These are phyloP conservation scores for Bipolaris gigantea DNA, from an alignment of 2,329 filamentous ascomycete genomes.

Conservation along the genomic window DNA sequence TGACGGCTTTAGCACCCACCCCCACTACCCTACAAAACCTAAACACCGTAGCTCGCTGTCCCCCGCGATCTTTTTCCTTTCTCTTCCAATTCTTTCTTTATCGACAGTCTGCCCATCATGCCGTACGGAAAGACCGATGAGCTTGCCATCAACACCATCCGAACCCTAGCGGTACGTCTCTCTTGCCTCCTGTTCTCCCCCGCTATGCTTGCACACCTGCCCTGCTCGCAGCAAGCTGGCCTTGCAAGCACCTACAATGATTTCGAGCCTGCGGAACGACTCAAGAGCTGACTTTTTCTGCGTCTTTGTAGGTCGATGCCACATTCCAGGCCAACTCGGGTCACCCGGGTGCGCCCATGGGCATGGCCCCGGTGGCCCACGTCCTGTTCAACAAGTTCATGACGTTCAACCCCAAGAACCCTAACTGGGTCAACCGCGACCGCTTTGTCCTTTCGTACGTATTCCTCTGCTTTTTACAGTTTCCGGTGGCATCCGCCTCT, in stretches of 20 bases:
- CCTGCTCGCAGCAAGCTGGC: conserved; percentile 24
- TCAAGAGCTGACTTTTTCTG: conserved; percentile 39
- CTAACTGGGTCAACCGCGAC: conserved; percentile 94
- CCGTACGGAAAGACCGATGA: conserved; percentile 84
- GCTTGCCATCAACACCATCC: conserved; percentile 97
- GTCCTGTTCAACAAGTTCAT: conserved; percentile 99
- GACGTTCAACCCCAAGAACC: conserved; percentile 99
- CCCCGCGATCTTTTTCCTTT: conserved; percentile 21
- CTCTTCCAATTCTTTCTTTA: conserved; percentile 15
- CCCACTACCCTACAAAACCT: conserved; percentile 28
- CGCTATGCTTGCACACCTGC: conserved; percentile 23
- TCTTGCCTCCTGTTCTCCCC: conserved; percentile 14
- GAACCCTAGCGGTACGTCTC: conserved; percentile 83
- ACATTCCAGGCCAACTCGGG: conserved; percentile 94
- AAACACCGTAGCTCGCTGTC: conserved; percentile 7
- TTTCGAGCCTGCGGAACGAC: not conserved
- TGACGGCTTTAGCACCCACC: conserved; percentile 7
- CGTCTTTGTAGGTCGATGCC: conserved; percentile 79
- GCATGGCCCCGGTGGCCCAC: conserved; percentile 92
- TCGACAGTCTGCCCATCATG: conserved; percentile 61
- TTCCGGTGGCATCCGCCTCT: not conserved
- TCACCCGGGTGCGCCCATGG: conserved; percentile 98
- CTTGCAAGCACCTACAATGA: conserved; percentile 1
- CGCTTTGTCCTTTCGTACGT: conserved; percentile 98
- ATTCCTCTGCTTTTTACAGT: not conserved